Percentiles rank a stretch among this genome's conserved stretches.
phyloP scores from a whole-genome alignment of 805 yeast genomes.

The Komagataella ulmi region DNA sequence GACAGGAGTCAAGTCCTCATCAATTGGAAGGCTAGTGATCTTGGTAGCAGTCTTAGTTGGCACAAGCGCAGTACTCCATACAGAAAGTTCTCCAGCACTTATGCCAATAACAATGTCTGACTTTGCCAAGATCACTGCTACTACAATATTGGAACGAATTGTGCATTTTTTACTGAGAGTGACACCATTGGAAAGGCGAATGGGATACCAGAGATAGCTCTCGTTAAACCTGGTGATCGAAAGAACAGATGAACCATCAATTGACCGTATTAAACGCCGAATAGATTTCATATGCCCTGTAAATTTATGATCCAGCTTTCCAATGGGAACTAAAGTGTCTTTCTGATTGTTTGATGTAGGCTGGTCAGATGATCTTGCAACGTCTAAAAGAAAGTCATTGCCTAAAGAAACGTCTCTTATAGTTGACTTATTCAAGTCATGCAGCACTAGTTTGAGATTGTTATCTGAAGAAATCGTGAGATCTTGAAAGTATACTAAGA shows the following conservation, averaged over 20 bases:
- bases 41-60: background rate
- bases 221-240: slow-evolving; percentile 52
- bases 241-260: slow-evolving; percentile 47
- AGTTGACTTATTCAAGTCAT: slow-evolving; percentile 25
- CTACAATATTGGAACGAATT: background rate
- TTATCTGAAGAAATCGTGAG: slow-evolving; percentile 7
- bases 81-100: slow-evolving; percentile 27
- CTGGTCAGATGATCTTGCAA: background rate
- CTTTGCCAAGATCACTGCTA: slow-evolving; percentile 32
- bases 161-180: background rate
- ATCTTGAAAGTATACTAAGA: slow-evolving; percentile 12
- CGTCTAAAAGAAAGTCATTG: slow-evolving; percentile 6
- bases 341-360: background rate
- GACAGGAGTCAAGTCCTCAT: slow-evolving; percentile 6
- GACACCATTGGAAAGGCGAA: slow-evolving; percentile 10
- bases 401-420: slow-evolving; percentile 20
- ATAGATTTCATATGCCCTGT: slow-evolving; percentile 86
- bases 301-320: slow-evolving; percentile 36
- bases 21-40: background rate
- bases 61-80: slow-evolving; percentile 27
- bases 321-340: slow-evolving; percentile 7
- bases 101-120: slow-evolving; percentile 34
- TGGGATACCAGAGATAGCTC: slow-evolving; percentile 46
- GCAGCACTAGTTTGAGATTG: slow-evolving; percentile 27
- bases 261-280: slow-evolving; percentile 48